Evolutionary conservation across 2,329 filamentous ascomycete genomes (phyloP).

Genomic region (Fusarium verticillioides): DNA sequence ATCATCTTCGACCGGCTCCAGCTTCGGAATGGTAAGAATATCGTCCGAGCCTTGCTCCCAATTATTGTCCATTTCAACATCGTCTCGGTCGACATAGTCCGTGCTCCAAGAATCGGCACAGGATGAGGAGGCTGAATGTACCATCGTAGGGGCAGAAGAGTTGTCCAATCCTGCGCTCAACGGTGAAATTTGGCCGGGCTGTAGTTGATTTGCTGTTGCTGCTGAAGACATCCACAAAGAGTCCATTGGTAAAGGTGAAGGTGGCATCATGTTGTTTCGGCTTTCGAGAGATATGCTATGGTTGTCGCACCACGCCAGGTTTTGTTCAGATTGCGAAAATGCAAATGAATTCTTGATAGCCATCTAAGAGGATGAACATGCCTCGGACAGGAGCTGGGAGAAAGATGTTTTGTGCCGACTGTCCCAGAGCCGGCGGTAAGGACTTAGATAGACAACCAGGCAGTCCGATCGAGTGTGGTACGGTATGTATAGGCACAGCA

Average conservation of each 20-base stretch:
- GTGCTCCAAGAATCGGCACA: conserved; percentile 58
- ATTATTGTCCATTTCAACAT: conserved; percentile 54
- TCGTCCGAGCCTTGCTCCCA: conserved; percentile 63
- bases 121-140: conserved; percentile 60
- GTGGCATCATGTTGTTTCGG: conserved; percentile 43
- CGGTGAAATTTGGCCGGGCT: conserved; percentile 63
- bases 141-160: conserved; percentile 55
- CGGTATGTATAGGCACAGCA: conserved; percentile 4
- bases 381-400: conserved; percentile 7
- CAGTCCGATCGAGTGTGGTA: conserved; percentile 30
- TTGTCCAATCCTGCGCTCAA: conserved; percentile 63
- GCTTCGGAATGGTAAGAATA: conserved; percentile 61
- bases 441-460: conserved; percentile 24
- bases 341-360: conserved; percentile 60
- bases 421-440: conserved; percentile 23
- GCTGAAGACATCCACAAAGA: conserved; percentile 44
- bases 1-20: conserved; percentile 67
- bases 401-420: conserved; percentile 15
- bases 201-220: conserved; percentile 46
- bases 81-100: conserved; percentile 53
- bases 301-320: conserved; percentile 59
- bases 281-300: conserved; percentile 58
- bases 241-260: conserved; percentile 49
- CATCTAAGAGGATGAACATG: conserved; percentile 46
- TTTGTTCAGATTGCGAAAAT: conserved; percentile 55